Evolutionary conservation across 2,329 filamentous ascomycete species (phyloP).

Genomic region (Colletotrichum sp.): DNA sequence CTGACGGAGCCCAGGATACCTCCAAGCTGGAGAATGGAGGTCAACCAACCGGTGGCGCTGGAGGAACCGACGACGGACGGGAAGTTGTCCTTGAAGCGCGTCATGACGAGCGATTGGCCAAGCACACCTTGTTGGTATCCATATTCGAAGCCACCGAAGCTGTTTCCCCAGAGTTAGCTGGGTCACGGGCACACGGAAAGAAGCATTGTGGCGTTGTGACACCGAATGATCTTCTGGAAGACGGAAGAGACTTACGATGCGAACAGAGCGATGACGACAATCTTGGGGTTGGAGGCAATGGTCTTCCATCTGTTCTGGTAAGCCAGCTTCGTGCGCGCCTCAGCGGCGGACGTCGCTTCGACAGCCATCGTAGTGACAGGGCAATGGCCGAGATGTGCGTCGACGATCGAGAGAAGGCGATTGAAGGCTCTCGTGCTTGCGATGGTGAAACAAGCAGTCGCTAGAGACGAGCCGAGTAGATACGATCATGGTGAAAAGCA

Average conservation of each 20-base stretch:
- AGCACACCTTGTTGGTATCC: slow-evolving; percentile 60
- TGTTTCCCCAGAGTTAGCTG: slow-evolving; percentile 22
- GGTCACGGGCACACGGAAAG: background rate
- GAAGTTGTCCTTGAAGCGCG: slow-evolving; percentile 53
- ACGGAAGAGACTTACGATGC: slow-evolving; percentile 35
- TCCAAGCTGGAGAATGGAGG: slow-evolving; percentile 54
- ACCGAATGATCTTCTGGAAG: slow-evolving; percentile 33
- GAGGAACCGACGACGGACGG: slow-evolving; percentile 50
- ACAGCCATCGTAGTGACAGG: background rate
- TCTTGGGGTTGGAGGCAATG: slow-evolving; percentile 39
- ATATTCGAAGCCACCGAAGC: slow-evolving; percentile 57
- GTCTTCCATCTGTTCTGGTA: slow-evolving; percentile 30
- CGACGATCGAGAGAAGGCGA: background rate
- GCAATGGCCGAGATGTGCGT: background rate
- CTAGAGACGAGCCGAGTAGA: background rate
- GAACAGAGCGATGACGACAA: slow-evolving; percentile 44
- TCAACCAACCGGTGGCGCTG: slow-evolving; percentile 55
- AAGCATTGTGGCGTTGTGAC: accelerated
- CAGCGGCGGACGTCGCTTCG: slow-evolving; percentile 5
- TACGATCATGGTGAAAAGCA: background rate
- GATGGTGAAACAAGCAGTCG: background rate
- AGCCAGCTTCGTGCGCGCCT: slow-evolving; percentile 13
- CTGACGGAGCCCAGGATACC: slow-evolving; percentile 53
- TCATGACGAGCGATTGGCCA: slow-evolving; percentile 59
- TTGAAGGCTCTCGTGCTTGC: background rate